Evolutionary conservation across 441 rosid species (phyloP), one percentile per base, ranked within the genome.

Genomic region (Erysimum cheiri): DNA sequence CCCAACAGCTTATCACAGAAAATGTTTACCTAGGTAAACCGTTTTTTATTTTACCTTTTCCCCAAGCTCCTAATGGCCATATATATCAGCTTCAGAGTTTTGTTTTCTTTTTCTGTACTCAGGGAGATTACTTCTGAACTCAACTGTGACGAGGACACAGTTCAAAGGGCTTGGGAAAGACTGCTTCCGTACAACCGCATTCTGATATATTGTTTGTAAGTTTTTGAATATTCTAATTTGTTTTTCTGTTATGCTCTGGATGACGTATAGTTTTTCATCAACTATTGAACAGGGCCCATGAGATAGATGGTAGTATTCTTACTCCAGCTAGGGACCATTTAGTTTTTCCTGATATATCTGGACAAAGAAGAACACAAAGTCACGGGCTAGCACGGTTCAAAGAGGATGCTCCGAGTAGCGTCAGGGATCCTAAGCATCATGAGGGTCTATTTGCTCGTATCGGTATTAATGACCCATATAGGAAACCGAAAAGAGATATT

Each of bases 191-290:
- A 83, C 72, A 77, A 72, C 35, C 76, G 85, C 69, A 78, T 88
- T 70, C 80, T 90, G 60, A 87, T 90, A 62, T 87, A 83, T 79
- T 88, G 96, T 82, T 47, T 81, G 94, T 87, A 82, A 78, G 89
- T 74, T 76, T 48, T 6, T 36, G 36, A 41, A 33, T 26, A 26
- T 19, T 37, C 46, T 74, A 8, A 41, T 22, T 12, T 24, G 24
- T 43, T 43, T 44, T 32, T 13, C 28, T 60, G 60, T 50, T 32
- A 24, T 66, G 68, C 9, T 52, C 35, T 67, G 52, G 17, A 36
- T 35, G 13, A 50, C 50, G 57, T 33, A 49, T 50, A 26, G 22
- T 1, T 43, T 57, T 73, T 50, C 56, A 40, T 52, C 17, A 70
- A 65, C 15, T 77, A 57, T 59, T 71, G 62, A 73, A 29, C 78